Base-by-base conservation (phyloP, 1,284 basidiomycete genomes). In the Cystobasidium slooffiae region DNA sequence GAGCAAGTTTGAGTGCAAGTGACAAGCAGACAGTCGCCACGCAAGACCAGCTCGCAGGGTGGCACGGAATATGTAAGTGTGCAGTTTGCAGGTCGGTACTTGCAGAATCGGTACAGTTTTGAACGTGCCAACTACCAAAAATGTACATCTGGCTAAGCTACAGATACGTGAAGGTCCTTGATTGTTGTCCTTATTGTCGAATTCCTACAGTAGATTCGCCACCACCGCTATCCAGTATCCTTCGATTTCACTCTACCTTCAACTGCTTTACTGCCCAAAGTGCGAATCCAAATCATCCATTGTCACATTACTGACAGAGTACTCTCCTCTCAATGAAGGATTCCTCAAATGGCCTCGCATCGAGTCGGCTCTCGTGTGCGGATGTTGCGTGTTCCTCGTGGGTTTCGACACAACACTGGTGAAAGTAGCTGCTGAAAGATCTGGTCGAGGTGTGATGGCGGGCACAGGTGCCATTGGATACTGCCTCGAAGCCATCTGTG, bases 271-370 rank as follows among this genome's bases (percentile, higher is more conserved):
- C 20, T 70, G 47, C 39, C 63, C 70, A 37, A 73, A 73, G 18
- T 73, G 62, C 14, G 51, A 64, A 58, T 73, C 70, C 22, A 73
- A 41, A 53, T 73, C 70, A 18, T 65, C 70, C 70, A 73, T 73
- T 43, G 70, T 73, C 0, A 73, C 70, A 58, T 51, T 73, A 43
- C 70, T 59, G 4, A 56, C 44, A 20, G 70, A 73, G 24, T 65
- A 73, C 41, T 72, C 69, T n/a, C 69, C 69, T 66, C 53, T 65
- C 16, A 68, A 18, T 7, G 66, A 68, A 9, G 52, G 64, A 37
- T 52, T 53, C 14, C 64, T 43, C 6, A 41, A 6, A 24, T 66
- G 64, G 8, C 51, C 39, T n/a, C 39, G 49, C 18, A 41, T 24
- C 39, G 51, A 5, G 31, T 37, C 18, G n/a, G 18, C 43, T 8